phyloP scores from a whole-genome alignment of 495 filamentous ascomycete species.

The Lophium mytilinum region DNA sequence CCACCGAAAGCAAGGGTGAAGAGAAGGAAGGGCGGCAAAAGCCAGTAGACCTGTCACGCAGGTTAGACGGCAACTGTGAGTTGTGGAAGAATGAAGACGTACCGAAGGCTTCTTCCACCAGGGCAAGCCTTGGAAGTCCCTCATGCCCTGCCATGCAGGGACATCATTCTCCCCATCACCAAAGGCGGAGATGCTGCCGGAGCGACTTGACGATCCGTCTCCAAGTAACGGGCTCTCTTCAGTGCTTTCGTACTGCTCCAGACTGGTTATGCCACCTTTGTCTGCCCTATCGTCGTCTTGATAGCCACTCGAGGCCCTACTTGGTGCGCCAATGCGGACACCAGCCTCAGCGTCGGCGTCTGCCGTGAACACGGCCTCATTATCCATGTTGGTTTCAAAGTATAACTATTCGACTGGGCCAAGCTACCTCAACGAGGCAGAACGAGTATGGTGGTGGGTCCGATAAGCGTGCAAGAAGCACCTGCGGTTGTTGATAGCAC shows the following conservation, averaged over 20 bases:
- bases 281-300: background rate
- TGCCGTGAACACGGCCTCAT: slow-evolving; percentile 5
- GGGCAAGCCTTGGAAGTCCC: slow-evolving; percentile 55
- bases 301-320: background rate
- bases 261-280: background rate
- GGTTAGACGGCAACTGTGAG: background rate
- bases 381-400: slow-evolving; percentile 1
- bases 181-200: background rate
- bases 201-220: background rate
- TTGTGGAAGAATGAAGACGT: slow-evolving; percentile 24
- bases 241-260: background rate
- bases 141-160: slow-evolving; percentile 36
- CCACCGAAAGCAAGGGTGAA: slow-evolving; percentile 81
- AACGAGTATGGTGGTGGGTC: too few species aligned
- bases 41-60: slow-evolving; percentile 63
- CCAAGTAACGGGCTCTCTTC: slow-evolving; percentile 13
- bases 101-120: slow-evolving; percentile 72
- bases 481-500: too few species aligned
- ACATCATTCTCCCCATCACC: background rate
- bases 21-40: slow-evolving; percentile 66
- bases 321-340: background rate
- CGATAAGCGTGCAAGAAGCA: too few species aligned
- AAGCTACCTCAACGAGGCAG: background rate
- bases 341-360: slow-evolving; percentile 8
- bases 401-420: background rate